Conservation (phyloP, 1,139 yeast genomes). For the Torulaspora pretoriensis region DNA sequence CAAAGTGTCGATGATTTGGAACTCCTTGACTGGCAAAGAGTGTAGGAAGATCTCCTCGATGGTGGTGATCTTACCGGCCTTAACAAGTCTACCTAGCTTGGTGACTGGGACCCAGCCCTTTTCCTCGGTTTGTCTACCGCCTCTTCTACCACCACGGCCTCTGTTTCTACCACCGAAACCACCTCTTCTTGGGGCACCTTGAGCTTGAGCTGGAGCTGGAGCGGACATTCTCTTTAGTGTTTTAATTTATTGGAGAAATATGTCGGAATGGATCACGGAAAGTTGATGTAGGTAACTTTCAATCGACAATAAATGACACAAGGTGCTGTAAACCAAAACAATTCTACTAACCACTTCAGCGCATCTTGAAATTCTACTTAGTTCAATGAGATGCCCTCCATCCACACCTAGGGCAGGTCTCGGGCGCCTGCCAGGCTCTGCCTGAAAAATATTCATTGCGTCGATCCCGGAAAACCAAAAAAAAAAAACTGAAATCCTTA, state of each 20-base stretch:
- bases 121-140: slow-evolving; percentile 81
- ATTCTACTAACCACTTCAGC: no score
- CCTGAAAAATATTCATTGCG: not conserved
- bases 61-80: slow-evolving; percentile 96
- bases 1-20: slow-evolving; percentile 95
- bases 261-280: slow-evolving; percentile 88
- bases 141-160: slow-evolving; percentile 55
- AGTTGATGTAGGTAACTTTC: slow-evolving; percentile 88
- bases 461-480: not conserved
- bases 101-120: slow-evolving; percentile 99
- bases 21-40: slow-evolving; percentile 99
- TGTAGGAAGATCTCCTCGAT: slow-evolving; percentile 99
- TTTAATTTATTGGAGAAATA: slow-evolving; percentile 20
- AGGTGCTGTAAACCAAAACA: not conserved
- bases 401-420: no score
- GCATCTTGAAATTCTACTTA: not conserved
- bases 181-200: slow-evolving; percentile 51
- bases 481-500: not conserved
- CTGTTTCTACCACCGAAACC: slow-evolving; percentile 69
- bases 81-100: slow-evolving; percentile 99
- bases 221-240: slow-evolving; percentile 54
- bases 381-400: not conserved
- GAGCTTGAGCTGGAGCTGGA: slow-evolving; percentile 41
- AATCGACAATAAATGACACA: slow-evolving; percentile 51
- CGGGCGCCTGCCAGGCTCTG: no score